Conservation (phyloP, 208 protist species). For the Trypanosoma mega region DNA sequence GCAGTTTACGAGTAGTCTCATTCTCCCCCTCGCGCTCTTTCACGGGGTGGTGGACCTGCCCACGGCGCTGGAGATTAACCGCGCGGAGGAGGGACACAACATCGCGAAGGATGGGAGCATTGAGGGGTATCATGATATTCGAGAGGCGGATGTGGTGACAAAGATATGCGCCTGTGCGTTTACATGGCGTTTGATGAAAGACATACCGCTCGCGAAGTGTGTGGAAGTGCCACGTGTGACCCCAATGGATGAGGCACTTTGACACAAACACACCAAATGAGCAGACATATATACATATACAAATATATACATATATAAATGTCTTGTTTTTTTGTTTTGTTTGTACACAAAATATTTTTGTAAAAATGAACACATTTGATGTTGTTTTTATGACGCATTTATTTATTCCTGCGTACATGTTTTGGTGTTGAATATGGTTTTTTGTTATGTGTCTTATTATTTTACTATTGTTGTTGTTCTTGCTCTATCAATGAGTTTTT, state of each 20-base stretch:
- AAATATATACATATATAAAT: background rate
- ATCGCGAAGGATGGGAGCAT: conserved; percentile 61
- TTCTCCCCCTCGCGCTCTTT: conserved; percentile 87
- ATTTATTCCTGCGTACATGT: background rate
- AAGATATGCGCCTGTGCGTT: conserved; percentile 86
- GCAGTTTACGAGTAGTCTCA: conserved; percentile 91
- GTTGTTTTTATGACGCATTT: conserved; percentile 3
- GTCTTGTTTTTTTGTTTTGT: background rate
- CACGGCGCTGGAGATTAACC: conserved; percentile 80
- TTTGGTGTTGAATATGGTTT: background rate
- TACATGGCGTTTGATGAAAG: conserved; percentile 80
- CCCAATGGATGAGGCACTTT: conserved; percentile 12
- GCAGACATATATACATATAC: background rate
- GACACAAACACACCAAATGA: background rate
- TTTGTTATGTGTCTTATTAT: background rate
- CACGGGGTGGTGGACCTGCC: conserved; percentile 69
- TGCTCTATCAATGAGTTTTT: background rate
- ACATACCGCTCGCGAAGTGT: conserved; percentile 74
- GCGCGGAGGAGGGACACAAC: conserved; percentile 87
- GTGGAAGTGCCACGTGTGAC: conserved; percentile 60
- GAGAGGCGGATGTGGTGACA: conserved; percentile 81
- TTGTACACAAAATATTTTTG: background rate
- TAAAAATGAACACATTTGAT: background rate
- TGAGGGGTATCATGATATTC: conserved; percentile 92
- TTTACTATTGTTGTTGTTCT: background rate